Evolutionary conservation across 2,329 filamentous ascomycete genomes (phyloP), one percentile per base, ranked within the genome.

Genomic region (Capronia americana): DNA sequence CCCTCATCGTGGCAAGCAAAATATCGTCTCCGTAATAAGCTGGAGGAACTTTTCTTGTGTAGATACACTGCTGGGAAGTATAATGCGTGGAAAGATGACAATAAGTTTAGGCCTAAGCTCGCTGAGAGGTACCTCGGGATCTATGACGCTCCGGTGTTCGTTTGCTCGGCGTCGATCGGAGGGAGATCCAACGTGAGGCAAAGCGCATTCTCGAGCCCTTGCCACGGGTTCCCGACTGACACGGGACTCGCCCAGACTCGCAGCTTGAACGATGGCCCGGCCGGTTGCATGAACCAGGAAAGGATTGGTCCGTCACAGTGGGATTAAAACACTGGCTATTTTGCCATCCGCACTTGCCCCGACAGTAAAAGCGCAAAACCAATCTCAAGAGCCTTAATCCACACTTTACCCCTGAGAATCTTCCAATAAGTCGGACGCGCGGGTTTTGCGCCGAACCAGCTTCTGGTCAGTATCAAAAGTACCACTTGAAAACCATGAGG

Each of bases 1-100:
- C 57, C n/a, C 57, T 61, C 57, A 61, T 61, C 7, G 44, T 51
- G n/a, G 41, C 41, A 46, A 46, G 12, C 41, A 46, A 46, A 46
- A 46, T 46, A 46, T 46, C 3, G 41, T 46, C 41, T 46, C 41
- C 7, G 3, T 46, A 46, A 46, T 46, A 6, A 46, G 41, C 41
- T 3, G 3, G 41, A 46, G 41, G 7, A 46, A 12, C 7, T 46
- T 46, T 46, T 7, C 3, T 46, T 46, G n/a, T 46, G 41, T 46
- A 46, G 3, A 46, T 46, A 46, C 7, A 12, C 41, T 6, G 7
- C 41, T 46, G 2, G 3, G 41, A 46, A 46, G n/a, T 2, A 46
- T 12, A 46, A 46, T 46, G 41, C 41, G 2, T 14, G 12, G 41
- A 46, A 46, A n/a, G n/a, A n/a, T n/a, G n/a, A n/a, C n/a, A n/a